Percentiles rank a stretch among this genome's conserved stretches.
These are phyloP conservation scores for Penicillium sp. DNA, from an alignment of 2,329 filamentous ascomycete species.

Conservation along the genomic window DNA sequence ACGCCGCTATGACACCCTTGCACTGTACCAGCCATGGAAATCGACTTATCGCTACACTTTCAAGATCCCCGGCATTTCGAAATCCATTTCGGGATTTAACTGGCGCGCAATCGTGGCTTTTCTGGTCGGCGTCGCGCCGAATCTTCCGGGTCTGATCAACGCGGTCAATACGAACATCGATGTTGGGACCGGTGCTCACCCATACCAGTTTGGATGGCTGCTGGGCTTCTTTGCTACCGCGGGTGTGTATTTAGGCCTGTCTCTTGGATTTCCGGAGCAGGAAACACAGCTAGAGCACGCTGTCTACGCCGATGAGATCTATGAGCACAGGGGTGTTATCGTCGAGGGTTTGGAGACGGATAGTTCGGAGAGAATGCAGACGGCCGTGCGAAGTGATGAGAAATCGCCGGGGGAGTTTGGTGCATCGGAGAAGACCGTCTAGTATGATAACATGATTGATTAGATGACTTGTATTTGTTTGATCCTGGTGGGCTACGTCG, in stretches of 20 bases:
- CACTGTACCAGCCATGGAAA: slow-evolving; percentile 49
- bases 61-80: slow-evolving; percentile 8
- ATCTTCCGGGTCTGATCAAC: slow-evolving; percentile 55
- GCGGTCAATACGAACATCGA: slow-evolving; percentile 39
- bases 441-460: too few species aligned
- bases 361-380: slow-evolving; percentile 11
- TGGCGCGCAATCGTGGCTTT: slow-evolving; percentile 60
- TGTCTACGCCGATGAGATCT: slow-evolving; percentile 40
- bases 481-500: too few species aligned
- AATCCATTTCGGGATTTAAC: slow-evolving; percentile 50
- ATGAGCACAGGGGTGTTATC: slow-evolving; percentile 20
- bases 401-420: background rate
- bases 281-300: slow-evolving; percentile 48
- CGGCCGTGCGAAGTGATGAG: slow-evolving; percentile 5
- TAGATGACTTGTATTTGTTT: too few species aligned
- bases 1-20: slow-evolving; percentile 51
- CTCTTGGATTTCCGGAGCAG: slow-evolving; percentile 48
- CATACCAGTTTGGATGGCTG: slow-evolving; percentile 66
- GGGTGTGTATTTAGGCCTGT: slow-evolving; percentile 55
- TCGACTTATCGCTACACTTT: slow-evolving; percentile 51
- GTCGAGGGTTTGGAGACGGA: slow-evolving; percentile 22
- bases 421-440: slow-evolving; percentile 11
- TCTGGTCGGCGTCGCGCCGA: slow-evolving; percentile 56
- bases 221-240: slow-evolving; percentile 59
- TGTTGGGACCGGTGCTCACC: slow-evolving; percentile 50